Base-by-base conservation (phyloP, 495 filamentous ascomycete genomes). In the Acidomyces sp. region DNA sequence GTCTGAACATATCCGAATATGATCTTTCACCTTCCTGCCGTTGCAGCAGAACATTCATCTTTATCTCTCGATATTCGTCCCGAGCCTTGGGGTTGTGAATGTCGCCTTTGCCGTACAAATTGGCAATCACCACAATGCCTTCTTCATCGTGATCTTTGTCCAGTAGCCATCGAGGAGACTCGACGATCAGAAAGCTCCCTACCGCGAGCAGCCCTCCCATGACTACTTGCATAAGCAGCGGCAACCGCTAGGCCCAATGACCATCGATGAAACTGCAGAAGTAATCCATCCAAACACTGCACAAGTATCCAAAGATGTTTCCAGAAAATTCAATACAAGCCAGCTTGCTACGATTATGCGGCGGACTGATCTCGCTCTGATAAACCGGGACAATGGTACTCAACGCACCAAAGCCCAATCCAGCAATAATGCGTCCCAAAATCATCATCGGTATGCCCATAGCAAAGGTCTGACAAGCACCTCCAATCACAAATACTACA, bases 111-210 rank as follows among this genome's bases (percentile, higher is more conserved):
- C 92, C 90, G 53, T 96, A 95, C 10, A 96, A 72, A 57, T 95
- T 95, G 17, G 92, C 92, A 58, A 97, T 94, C 11, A 97, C 92
- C 4, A 93, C 77, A 59, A 96, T 94, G 19, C 90, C 90, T 57
- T 97, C 92, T 56, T 97, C 90, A 54, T 97, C 90, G 56, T 94
- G 81, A 54, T 97, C 92, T 56, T 95, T 94, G 55, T 97, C 90
- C 19, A 97, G 67, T 11, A 97, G 71, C 90, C 90, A 96, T 60
- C 88, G 78, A 18, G 90, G 92, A 2, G 92, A 95, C 66, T 97
- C 90, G 46, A 85, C 87, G 53, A 97, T 96, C 33, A 97, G 67
- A 49, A 95, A 58, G 54, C 86, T 93, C 19, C 92, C 90, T 39
- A 82, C 19, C 13, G 74, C 86, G 17, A 96, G 72, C 23, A 96